Base-by-base conservation (phyloP, 345 rosid species). In the Schrenkiella parvula region DNA sequence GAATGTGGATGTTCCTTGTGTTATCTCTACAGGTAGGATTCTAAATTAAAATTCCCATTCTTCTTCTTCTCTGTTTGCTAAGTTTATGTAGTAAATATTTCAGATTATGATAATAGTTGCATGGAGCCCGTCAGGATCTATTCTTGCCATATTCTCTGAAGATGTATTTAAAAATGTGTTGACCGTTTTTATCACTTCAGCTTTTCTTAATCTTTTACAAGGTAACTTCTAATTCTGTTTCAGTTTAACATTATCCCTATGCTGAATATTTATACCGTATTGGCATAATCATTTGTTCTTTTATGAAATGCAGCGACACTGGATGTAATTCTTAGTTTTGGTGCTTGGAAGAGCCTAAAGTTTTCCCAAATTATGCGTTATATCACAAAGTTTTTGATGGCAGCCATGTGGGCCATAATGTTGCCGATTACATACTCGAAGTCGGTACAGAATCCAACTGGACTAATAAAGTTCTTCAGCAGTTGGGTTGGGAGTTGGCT, bases 71-170 rank as follows among this genome's bases (percentile, higher is more conserved):
- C 44, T 47, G n/a, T 9, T 57, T 50, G 63, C 64, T 58, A 59
- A 74, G 9, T 26, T 14, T 61, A 42, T 71, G 21, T 41, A 17
- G 56, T 48, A 53, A 50, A 48, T 71, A 72, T 75, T 83, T 74
- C 86, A 95, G 99, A 88, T 88, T 60, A 95, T 95, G 99, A 54
- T 95, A 71, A 92, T 95, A 62, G 44, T 92, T 80, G 99, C 92
- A 26, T 92, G 89, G 89, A 82, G 82, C 75, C 80, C 86, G 18
- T 76, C 89, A 19, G 95, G 96, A 58, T 89, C 99, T 65, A 79
- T 81, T 66, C 76, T 70, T 74, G 84, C 87, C 73, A 52, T 95
- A 43, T 95, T 89, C 46, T 65, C 83, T 11, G 87, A 56, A 67
- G 86, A 85, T 66, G 88, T 87, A 29, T 88, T 81, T 83, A 80